Percentiles rank a stretch among this genome's conserved stretches.
Conservation (phyloP, 2,329 filamentous ascomycete genomes). For the Cladophialophora bantiana region DNA sequence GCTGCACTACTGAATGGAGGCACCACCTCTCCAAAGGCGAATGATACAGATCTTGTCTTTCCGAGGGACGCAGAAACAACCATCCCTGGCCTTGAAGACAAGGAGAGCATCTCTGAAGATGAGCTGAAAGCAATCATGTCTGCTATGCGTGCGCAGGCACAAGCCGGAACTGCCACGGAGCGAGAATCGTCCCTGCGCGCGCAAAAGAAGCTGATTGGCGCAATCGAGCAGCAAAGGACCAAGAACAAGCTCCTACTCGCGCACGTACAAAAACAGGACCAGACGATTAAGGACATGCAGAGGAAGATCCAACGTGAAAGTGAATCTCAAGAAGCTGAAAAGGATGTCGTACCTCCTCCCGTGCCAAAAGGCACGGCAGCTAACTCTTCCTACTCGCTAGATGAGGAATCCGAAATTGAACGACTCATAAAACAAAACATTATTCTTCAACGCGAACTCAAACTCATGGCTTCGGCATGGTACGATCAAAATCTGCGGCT, state of each 20-base stretch:
- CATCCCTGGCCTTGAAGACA: slow-evolving; percentile 13
- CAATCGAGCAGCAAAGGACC: slow-evolving; percentile 37
- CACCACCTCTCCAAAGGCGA: neutral
- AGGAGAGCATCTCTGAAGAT: slow-evolving; percentile 37
- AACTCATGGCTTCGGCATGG: slow-evolving; percentile 56
- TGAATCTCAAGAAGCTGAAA: slow-evolving; percentile 16
- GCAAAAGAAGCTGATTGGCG: slow-evolving; percentile 39
- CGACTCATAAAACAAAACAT: slow-evolving; percentile 32
- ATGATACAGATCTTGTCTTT: slow-evolving; percentile 10
- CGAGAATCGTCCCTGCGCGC: slow-evolving; percentile 34
- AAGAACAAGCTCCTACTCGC: slow-evolving; percentile 36
- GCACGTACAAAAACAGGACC: slow-evolving; percentile 37
- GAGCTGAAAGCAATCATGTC: slow-evolving; percentile 42
- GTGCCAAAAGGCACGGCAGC: slow-evolving; percentile 29
- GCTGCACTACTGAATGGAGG: slow-evolving; percentile 36
- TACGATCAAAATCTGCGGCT: slow-evolving; percentile 55
- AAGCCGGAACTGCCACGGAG: slow-evolving; percentile 36
- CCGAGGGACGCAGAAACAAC: slow-evolving; percentile 10
- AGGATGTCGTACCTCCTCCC: slow-evolving; percentile 22
- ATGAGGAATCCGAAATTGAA: slow-evolving; percentile 34
- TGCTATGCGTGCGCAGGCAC: slow-evolving; percentile 39
- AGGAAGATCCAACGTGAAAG: slow-evolving; percentile 22
- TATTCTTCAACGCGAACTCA: slow-evolving; percentile 49
- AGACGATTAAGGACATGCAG: slow-evolving; percentile 35
- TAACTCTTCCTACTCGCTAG: neutral